A percentile compares a stretch with the other conserved stretches of the same genome.
Conservation (phyloP, 129 eudicot species). For the Artemisia tridentata region DNA sequence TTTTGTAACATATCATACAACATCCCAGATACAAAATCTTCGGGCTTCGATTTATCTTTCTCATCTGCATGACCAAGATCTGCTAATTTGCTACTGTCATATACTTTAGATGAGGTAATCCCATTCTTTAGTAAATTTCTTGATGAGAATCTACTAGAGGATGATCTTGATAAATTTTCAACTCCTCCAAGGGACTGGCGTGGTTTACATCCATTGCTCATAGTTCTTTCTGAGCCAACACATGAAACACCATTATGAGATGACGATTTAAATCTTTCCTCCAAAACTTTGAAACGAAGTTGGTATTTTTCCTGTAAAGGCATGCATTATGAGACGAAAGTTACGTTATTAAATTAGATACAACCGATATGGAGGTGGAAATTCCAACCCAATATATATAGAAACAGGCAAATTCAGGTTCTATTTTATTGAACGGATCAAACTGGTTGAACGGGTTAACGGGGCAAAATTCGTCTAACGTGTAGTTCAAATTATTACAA, state of each 20-base stretch:
- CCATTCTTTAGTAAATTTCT: slow-evolving; percentile 39
- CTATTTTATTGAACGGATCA: too few species aligned
- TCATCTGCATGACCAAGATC: slow-evolving; percentile 36
- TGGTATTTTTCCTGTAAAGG: slow-evolving; percentile 79
- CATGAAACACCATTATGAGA: slow-evolving; percentile 43
- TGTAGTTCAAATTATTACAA: too few species aligned
- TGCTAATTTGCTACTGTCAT: slow-evolving; percentile 42
- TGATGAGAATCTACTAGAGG: slow-evolving; percentile 58
- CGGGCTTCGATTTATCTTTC: slow-evolving; percentile 38
- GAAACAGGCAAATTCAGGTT: too few species aligned
- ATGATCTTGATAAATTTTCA: slow-evolving; percentile 55
- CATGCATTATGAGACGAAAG: not conserved
- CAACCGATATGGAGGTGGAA: not conserved
- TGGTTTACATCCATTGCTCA: slow-evolving; percentile 53
- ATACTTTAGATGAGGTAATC: slow-evolving; percentile 40
- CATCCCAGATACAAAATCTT: slow-evolving; percentile 75
- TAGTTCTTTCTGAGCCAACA: slow-evolving; percentile 38
- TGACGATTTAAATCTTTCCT: slow-evolving; percentile 67
- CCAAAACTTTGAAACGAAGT: slow-evolving; percentile 85
- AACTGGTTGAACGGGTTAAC: too few species aligned
- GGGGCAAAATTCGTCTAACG: too few species aligned
- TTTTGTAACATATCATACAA: slow-evolving; percentile 88
- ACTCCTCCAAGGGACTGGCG: slow-evolving; percentile 83
- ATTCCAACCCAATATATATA: too few species aligned
- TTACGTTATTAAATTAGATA: slow-evolving; percentile 18